These are phyloP conservation scores for Boeremia lycopersici DNA, from an alignment of 2,329 filamentous ascomycete species.

Conservation along the genomic window DNA sequence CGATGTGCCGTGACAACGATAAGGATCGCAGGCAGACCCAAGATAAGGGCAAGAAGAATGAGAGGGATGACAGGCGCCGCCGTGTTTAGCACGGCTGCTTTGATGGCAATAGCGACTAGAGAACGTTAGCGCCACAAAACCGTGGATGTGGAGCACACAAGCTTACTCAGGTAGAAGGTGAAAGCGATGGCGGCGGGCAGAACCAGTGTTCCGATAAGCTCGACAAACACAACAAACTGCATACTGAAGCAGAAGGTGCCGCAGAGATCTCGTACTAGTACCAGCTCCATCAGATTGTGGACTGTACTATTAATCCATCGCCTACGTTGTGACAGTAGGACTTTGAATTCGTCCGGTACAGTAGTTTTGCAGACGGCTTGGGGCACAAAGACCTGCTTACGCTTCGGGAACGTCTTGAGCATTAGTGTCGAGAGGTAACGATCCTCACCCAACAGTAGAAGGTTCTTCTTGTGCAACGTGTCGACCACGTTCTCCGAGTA, in stretches of 20 bases:
- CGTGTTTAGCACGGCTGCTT: constrained; percentile 61
- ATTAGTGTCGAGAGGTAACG: constrained; percentile 95
- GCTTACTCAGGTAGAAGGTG: constrained; percentile 90
- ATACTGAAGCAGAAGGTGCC: constrained; percentile 99
- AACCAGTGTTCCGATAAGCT: constrained; percentile 91
- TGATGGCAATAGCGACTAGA: constrained; percentile 83
- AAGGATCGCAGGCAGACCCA: constrained; percentile 89
- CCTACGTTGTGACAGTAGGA: constrained; percentile 90
- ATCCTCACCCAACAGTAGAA: constrained; percentile 90
- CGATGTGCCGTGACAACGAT: constrained; percentile 94
- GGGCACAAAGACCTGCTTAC: constrained; percentile 97
- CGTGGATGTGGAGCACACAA: constrained; percentile 31
- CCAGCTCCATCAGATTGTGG: constrained; percentile 97
- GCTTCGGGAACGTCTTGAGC: constrained; percentile 98
- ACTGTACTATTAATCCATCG: constrained; percentile 99
- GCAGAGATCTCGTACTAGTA: constrained; percentile 93
- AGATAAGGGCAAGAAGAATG: constrained; percentile 84
- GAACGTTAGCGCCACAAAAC: constrained; percentile 32
- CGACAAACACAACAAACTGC: constrained; percentile 98
- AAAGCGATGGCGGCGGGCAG: constrained; percentile 96
- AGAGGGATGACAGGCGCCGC: constrained; percentile 84
- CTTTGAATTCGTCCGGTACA: constrained; percentile 89
- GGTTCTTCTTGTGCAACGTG: constrained; percentile 96
- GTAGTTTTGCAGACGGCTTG: constrained; percentile 99
- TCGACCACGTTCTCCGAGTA: constrained; percentile 99